Conservation (phyloP, 257 asterid genomes). For the Fraxinus quadrangulata region DNA sequence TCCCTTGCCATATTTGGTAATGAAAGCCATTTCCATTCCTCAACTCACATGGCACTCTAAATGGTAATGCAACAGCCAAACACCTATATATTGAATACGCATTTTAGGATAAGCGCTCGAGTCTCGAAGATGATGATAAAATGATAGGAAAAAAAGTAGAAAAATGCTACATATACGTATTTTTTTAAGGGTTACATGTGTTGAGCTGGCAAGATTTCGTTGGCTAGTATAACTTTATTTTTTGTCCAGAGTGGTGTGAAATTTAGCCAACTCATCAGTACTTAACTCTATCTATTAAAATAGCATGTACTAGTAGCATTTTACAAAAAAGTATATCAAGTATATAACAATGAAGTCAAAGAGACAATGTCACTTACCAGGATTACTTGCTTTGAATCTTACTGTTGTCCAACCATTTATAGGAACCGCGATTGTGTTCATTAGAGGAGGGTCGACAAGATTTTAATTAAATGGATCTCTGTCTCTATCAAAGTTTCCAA, state of each 20-base stretch:
- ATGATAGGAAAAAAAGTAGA: not conserved
- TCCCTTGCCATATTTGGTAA: conserved; percentile 41
- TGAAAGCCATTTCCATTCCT: conserved; percentile 63
- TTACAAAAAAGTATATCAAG: not conserved
- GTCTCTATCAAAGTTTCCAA: conserved; percentile 48
- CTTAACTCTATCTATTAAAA: too few species aligned
- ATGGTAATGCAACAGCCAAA: conserved; percentile 69
- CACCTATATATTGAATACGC: conserved; percentile 32
- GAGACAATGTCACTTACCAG: conserved; percentile 40
- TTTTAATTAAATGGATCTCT: conserved; percentile 55
- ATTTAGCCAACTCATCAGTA: too few species aligned
- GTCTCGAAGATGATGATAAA: not conserved
- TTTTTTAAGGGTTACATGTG: too few species aligned
- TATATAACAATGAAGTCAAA: not conserved
- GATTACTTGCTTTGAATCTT: conserved; percentile 66
- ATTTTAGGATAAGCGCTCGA: not conserved
- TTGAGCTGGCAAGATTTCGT: too few species aligned
- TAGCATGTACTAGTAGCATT: too few species aligned
- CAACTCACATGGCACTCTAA: conserved; percentile 47
- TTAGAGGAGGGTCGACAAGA: conserved; percentile 62
- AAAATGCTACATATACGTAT: too few species aligned
- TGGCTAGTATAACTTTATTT: too few species aligned
- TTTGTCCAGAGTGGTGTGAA: too few species aligned
- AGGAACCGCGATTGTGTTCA: conserved; percentile 60
- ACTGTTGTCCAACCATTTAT: conserved; percentile 62